Evolutionary conservation across 805 yeast genomes (phyloP).

Genomic region (Saccharomycopsis babjevae): DNA sequence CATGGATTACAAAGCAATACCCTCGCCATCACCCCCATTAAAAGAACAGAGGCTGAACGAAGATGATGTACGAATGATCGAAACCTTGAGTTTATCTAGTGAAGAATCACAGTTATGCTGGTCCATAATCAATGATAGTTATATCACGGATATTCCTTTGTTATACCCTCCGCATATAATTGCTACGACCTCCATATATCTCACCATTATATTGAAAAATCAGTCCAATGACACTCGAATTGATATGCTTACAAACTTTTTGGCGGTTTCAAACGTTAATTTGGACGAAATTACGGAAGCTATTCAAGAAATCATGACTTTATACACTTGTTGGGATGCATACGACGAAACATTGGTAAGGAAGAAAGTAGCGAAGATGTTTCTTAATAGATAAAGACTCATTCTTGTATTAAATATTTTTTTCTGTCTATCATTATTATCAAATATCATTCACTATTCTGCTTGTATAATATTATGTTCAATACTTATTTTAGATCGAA

Average conservation of each 20-base stretch:
- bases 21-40: neutral
- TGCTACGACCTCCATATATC: conserved; percentile 72
- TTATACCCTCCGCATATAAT: conserved; percentile 83
- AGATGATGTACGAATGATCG: neutral
- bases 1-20: neutral
- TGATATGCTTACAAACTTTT: conserved; percentile 48
- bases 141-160: conserved; percentile 76
- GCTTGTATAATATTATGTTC: neutral
- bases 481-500: neutral
- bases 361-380: conserved; percentile 33
- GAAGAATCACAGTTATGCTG: conserved; percentile 79
- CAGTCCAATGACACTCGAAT: conserved; percentile 29
- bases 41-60: neutral
- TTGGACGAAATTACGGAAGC: conserved; percentile 69
- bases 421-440: neutral
- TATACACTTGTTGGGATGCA: conserved; percentile 81
- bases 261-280: conserved; percentile 70
- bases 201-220: conserved; percentile 31
- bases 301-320: conserved; percentile 70
- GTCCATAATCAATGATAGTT: conserved; percentile 85
- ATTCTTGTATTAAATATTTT: neutral
- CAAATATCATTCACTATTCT: neutral
- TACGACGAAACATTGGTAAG: conserved; percentile 60
- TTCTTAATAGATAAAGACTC: conserved; percentile 17
- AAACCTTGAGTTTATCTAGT: conserved; percentile 30